Conservation (phyloP, 2,329 filamentous ascomycete genomes). For the Fusarium sp. region DNA sequence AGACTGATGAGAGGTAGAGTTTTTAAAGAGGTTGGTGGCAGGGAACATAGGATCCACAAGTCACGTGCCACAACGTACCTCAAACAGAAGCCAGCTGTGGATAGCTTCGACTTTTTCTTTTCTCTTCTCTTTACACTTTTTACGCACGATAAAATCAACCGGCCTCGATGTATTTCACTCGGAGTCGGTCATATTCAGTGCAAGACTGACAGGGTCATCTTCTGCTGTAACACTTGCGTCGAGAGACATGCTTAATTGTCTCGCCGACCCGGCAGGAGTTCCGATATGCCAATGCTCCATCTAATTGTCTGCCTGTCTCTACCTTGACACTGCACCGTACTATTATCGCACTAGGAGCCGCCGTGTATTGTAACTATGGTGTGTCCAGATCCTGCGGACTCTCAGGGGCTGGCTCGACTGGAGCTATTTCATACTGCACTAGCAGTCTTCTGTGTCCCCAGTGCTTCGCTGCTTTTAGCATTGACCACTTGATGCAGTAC, state of each 20-base stretch:
- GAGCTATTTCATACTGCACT: neutral
- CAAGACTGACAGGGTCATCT: constrained; percentile 59
- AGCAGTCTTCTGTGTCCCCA: constrained; percentile 1
- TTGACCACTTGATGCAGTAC: neutral
- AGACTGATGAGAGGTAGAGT: constrained; percentile 26
- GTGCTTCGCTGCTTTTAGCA: constrained; percentile 2
- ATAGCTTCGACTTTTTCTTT: constrained; percentile 25
- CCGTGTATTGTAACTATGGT: neutral
- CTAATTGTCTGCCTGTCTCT: neutral
- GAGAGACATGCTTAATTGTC: constrained; percentile 41
- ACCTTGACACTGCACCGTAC: neutral
- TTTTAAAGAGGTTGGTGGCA: constrained; percentile 16
- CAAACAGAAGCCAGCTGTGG: neutral
- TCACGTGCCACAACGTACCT: constrained; percentile 44
- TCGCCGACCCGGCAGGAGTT: constrained; percentile 45
- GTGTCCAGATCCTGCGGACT: constrained; percentile 13
- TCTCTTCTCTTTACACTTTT: constrained; percentile 57
- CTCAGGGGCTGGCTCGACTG: constrained; percentile 14
- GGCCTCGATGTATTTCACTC: constrained; percentile 61
- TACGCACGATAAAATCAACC: constrained; percentile 72
- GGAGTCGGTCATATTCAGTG: constrained; percentile 71
- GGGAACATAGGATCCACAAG: constrained; percentile 12
- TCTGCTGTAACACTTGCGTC: constrained; percentile 38
- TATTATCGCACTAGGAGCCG: neutral
- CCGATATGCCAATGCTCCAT: constrained; percentile 43